Evolutionary conservation across 768 basidiomycete species (phyloP).

Genomic region (Clathrus columnatus): DNA sequence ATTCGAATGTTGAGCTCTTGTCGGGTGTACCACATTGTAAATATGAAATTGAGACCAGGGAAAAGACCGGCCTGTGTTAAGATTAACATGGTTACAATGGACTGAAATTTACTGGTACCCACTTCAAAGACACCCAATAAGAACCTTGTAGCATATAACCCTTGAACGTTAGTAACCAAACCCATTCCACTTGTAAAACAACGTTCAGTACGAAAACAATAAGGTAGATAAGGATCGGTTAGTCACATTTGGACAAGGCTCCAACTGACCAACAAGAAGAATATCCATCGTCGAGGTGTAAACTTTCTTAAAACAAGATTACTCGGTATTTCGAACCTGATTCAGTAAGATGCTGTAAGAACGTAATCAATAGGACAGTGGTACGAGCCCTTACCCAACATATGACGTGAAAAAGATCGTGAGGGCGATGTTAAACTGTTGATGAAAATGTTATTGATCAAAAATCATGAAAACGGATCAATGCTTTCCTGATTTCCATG

Average conservation of each 20-base stretch:
- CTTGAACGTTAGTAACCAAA: constrained; percentile 18
- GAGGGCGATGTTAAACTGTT: constrained; percentile 2
- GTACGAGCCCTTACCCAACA: constrained; percentile 17
- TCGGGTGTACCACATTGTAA: constrained; percentile 25
- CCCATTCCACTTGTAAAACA: constrained; percentile 10
- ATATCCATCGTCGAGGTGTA: constrained; percentile 15
- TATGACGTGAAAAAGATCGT: constrained; percentile 25
- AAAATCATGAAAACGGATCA: not conserved
- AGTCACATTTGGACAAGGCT: constrained; percentile 10
- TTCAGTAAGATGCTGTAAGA: not conserved
- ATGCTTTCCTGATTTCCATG: constrained; percentile 10
- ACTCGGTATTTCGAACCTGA: constrained; percentile 11
- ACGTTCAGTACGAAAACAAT: no score
- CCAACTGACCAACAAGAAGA: constrained; percentile 17
- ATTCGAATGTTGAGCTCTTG: constrained; percentile 15
- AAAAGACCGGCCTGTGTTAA: constrained; percentile 16
- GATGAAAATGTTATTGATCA: not conserved
- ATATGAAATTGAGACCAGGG: constrained; percentile 20
- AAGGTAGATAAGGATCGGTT: not conserved
- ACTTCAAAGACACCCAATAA: constrained; percentile 22
- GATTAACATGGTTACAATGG: not conserved
- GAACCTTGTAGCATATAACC: constrained; percentile 24
- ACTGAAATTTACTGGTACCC: not conserved
- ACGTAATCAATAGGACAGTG: constrained; percentile 7
- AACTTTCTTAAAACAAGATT: constrained; percentile 15